Conservation (phyloP, 495 filamentous ascomycete genomes). For the Schizothecium vesticola region DNA sequence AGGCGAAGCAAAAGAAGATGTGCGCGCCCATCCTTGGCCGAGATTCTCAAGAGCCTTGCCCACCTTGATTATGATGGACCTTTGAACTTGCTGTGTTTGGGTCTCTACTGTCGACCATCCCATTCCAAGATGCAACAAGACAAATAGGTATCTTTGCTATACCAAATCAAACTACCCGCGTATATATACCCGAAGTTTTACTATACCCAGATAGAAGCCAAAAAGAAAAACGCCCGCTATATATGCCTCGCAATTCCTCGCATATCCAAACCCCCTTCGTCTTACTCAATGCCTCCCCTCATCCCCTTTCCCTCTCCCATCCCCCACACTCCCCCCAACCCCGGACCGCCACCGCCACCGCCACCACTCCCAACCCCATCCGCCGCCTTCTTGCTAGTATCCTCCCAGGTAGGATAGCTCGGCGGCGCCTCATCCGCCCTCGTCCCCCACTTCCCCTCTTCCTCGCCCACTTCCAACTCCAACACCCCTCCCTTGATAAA, state of each 20-base stretch:
- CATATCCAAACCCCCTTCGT: not conserved
- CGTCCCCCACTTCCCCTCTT: conserved; percentile 64
- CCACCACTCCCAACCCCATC: not conserved
- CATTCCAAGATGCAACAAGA: not conserved
- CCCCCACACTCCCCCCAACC: not conserved
- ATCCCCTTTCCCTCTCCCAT: not conserved
- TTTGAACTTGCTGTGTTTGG: not conserved
- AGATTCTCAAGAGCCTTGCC: not conserved
- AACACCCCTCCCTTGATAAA: conserved; percentile 61
- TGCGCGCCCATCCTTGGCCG: not conserved
- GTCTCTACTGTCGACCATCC: not conserved
- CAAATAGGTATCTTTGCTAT: not conserved
- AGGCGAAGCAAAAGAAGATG: not conserved
- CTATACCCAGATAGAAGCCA: not conserved
- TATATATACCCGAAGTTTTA: not conserved
- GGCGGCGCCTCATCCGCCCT: conserved; percentile 60
- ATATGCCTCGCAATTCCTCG: not conserved
- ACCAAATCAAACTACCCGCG: not conserved
- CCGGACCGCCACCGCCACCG: not conserved
- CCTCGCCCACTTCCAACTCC: conserved; percentile 56
- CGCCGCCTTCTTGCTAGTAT: not conserved
- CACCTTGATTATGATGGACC: not conserved
- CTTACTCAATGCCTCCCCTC: not conserved
- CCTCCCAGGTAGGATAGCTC: conserved; percentile 31
- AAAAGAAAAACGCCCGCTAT: not conserved